Base-by-base conservation (phyloP, 2,329 filamentous ascomycete genomes). In the Diaporthe sp. region DNA sequence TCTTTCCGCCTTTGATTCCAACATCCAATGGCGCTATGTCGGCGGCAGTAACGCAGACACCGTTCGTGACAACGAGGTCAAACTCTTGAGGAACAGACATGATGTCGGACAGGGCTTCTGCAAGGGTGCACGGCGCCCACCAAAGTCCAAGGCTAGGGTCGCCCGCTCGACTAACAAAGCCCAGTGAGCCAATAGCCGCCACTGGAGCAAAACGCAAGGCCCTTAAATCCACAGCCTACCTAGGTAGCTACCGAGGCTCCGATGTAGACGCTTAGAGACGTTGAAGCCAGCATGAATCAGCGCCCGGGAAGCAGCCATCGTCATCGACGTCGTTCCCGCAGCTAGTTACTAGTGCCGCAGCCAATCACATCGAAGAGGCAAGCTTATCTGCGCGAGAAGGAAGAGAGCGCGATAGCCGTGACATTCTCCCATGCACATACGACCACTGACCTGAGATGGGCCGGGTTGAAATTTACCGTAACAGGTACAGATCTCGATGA, bases 41-140 rank as follows among this genome's bases (percentile, higher is more conserved):
- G 2, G 82, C 80, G 0, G 85, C 85, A 2, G 86, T 87, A 42
- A 86, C 85, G 49, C 85, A 86, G 51, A 85, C 80, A 55, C 86
- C 86, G 68, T 87, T 86, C 59, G 85, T 83, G 69, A 87, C 82
- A 46, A 87, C 80, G 22, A 86, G 81, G 73, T 87, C 85, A 72
- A 82, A 85, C 44, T 80, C 77, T 6, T 65, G 57, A 8, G 34
- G 12, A 13, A 51, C 10, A 17, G 71, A 61, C 71, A 73, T 73
- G 65, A 1, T 55, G 46, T 15, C 61, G 28, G 28, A 17, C 28
- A 17, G 28, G 28, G 39, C 39, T 65, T 31, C 6, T 4, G 17
- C 25, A 4, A 15, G 17, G 4, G 8, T 17, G 19, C 7, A 15
- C 25, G 9, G 17, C 25, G 4, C 3, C 44, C 12, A 15, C 0